These are phyloP conservation scores for Calendula officinalis DNA, from an alignment of 129 eudicot species.

Conservation along the genomic window DNA sequence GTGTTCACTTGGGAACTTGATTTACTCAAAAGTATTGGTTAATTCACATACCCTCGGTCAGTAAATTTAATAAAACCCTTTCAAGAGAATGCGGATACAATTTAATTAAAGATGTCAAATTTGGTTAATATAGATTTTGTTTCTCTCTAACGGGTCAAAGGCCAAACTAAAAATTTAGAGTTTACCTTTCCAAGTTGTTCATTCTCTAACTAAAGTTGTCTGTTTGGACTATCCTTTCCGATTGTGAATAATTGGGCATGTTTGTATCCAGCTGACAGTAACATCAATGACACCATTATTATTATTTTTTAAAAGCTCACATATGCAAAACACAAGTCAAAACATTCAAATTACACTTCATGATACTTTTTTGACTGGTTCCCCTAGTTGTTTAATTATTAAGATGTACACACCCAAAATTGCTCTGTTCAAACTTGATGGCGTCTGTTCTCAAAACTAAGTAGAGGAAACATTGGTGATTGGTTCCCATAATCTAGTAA, in stretches of 20 bases:
- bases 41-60: no score
- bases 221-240: slow-evolving; percentile 89
- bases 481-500: slow-evolving; percentile 86
- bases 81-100: neutral
- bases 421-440: slow-evolving; percentile 75
- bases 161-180: neutral
- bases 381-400: no score
- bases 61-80: slow-evolving; percentile 8
- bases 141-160: no score
- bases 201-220: slow-evolving; percentile 74
- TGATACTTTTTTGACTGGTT: no score
- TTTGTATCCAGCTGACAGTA: slow-evolving; percentile 48
- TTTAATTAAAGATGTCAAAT: no score
- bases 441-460: slow-evolving; percentile 68
- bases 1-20: no score
- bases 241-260: slow-evolving; percentile 65
- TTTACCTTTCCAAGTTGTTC: slow-evolving; percentile 76
- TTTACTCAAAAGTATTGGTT: no score
- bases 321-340: no score
- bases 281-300: slow-evolving; percentile 18
- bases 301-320: no score
- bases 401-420: slow-evolving; percentile 59
- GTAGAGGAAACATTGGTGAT: slow-evolving; percentile 87
- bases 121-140: no score
- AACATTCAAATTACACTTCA: no score